These are phyloP conservation scores for Sindora glabra DNA, from an alignment of 306 rosid genomes.

Conservation along the genomic window DNA sequence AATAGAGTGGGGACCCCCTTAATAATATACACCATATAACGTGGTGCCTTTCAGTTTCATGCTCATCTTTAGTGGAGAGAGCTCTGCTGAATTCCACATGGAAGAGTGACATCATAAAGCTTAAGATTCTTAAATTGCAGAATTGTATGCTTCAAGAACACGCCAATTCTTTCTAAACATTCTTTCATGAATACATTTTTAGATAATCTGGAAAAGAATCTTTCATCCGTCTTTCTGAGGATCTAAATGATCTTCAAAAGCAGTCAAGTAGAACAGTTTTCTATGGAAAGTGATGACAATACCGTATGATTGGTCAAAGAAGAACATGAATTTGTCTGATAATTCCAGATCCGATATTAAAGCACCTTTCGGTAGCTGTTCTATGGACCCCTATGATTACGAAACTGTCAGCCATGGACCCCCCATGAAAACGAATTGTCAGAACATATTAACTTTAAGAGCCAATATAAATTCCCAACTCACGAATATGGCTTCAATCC, in stretches of 20 bases:
- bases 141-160: slow-evolving; percentile 19
- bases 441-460: slow-evolving; percentile 14
- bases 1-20: no score
- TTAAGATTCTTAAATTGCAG: slow-evolving; percentile 9
- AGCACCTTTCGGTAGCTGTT: slow-evolving; percentile 27
- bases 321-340: slow-evolving; percentile 28
- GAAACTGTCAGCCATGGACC: no score
- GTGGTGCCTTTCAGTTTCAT: no score
- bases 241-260: slow-evolving; percentile 21
- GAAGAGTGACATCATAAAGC: slow-evolving; percentile 3
- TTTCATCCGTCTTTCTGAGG: not conserved
- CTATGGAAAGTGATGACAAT: slow-evolving; percentile 25
- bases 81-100: no score
- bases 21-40: no score
- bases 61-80: no score
- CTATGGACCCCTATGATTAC: slow-evolving; percentile 2
- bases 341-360: slow-evolving; percentile 9
- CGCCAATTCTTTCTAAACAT: not conserved
- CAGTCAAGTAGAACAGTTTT: slow-evolving; percentile 28
- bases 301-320: slow-evolving; percentile 24
- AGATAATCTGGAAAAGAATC: slow-evolving; percentile 1
- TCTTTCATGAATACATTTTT: not conserved
- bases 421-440: no score
- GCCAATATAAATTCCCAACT: slow-evolving; percentile 38
- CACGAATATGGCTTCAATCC: slow-evolving; percentile 17